These are phyloP conservation scores for Plasmodium vivax DNA, from an alignment of 169 alveolate species.

Conservation along the genomic window DNA sequence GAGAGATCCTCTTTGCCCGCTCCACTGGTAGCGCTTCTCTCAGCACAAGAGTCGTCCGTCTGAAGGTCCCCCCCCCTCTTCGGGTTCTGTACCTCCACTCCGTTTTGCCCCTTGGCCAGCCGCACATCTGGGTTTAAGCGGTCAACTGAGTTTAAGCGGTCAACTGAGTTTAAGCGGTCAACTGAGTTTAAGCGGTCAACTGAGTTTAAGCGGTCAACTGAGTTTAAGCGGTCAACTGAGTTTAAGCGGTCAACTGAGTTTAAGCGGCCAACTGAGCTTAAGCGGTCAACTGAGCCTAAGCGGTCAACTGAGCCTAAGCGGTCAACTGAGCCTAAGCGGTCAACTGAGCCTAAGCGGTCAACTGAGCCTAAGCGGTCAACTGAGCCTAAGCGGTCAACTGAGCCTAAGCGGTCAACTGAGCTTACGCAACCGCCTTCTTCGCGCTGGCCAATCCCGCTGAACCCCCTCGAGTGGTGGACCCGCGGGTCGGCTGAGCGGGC, in stretches of 20 bases:
- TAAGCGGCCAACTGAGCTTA: too few species aligned
- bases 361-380: too few species aligned
- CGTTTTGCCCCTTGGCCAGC: neutral
- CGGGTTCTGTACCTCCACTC: neutral
- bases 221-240: too few species aligned
- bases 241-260: neutral
- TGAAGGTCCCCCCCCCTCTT: neutral
- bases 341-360: too few species aligned
- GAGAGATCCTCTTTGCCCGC: neutral
- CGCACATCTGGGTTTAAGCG: too few species aligned
- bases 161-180: neutral
- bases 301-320: too few species aligned
- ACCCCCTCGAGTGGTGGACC: neutral
- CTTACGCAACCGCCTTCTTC: too few species aligned
- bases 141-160: too few species aligned
- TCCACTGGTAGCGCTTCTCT: neutral
- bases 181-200: too few species aligned
- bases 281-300: too few species aligned
- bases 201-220: neutral
- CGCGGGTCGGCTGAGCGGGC: neutral
- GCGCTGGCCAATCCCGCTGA: neutral
- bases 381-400: too few species aligned
- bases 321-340: too few species aligned
- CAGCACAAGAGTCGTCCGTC: neutral
- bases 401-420: neutral